A percentile compares a stretch with the other conserved stretches of the same genome.
phyloP scores from a whole-genome alignment of 2,329 filamentous ascomycete genomes.

The Monosporascus sp. region DNA sequence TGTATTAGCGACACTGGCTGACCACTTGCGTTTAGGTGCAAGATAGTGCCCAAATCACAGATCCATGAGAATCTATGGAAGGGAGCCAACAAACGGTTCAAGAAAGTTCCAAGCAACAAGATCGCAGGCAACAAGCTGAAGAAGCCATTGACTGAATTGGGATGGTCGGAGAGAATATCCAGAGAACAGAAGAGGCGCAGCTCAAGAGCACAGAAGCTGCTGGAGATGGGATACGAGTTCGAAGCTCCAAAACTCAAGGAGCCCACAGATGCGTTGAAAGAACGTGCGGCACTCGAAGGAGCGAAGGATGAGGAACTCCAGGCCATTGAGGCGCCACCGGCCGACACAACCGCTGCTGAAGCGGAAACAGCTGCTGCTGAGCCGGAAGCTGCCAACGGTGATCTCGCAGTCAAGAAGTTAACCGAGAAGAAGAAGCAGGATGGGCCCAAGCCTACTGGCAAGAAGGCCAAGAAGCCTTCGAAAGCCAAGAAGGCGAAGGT shows the following conservation, averaged over 20 bases:
- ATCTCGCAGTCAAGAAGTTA: conserved; percentile 20
- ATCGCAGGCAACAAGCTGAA: conserved; percentile 73
- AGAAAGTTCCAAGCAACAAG: conserved; percentile 80
- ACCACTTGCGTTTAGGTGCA: conserved; percentile 41
- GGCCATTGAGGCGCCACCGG: conserved; percentile 32
- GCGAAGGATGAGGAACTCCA: conserved; percentile 30
- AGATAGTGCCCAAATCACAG: conserved; percentile 68
- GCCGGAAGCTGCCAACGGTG: conserved; percentile 13
- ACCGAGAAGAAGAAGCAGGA: conserved; percentile 27
- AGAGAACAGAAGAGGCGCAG: conserved; percentile 67
- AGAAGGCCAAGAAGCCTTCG: conserved; percentile 29
- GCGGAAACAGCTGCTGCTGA: conserved; percentile 22
- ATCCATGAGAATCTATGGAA: conserved; percentile 81
- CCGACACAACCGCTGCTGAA: conserved; percentile 18
- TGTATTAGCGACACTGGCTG: neutral
- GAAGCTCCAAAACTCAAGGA: conserved; percentile 66
- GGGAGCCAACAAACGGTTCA: conserved; percentile 85
- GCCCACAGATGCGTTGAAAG: conserved; percentile 34
- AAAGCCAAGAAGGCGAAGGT: conserved; percentile 34
- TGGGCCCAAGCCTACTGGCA: conserved; percentile 13
- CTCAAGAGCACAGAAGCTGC: conserved; percentile 67
- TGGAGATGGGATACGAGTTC: conserved; percentile 79
- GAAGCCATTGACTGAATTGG: conserved; percentile 64
- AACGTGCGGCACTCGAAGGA: conserved; percentile 29
- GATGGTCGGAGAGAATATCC: conserved; percentile 72